Evolutionary conservation across 108 stramenopile species (phyloP), one percentile per base, ranked within the genome.

Genomic region (Skeletonema tropicum): DNA sequence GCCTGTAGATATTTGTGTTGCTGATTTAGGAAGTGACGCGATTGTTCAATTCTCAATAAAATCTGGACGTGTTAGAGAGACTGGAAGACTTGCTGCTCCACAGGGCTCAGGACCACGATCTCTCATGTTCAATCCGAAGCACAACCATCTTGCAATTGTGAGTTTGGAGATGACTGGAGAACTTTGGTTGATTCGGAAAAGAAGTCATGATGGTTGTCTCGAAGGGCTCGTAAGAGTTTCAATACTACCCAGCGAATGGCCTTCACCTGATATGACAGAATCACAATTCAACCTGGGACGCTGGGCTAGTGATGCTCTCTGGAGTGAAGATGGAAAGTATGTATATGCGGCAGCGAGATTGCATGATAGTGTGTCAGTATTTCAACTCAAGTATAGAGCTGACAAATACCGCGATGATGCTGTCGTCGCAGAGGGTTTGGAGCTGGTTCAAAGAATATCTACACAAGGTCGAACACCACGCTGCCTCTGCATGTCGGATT

Each of bases 281-380:
- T 36, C 62, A 60, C 76, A 73, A 74, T 82, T 77, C 57, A 82
- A 82, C 36, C 58, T 19, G 21, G 80, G 80, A 10, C 65, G 76
- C 17, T 82, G 80, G 80, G 80, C 80, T 15, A 77, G 76, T 30
- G 80, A 82, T 73, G 80, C 80, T 29, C 29, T 82, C 0, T 82
- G 80, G 80, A 74, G 76, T n/a, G 73, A 75, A 4, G 75, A 76
- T 19, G 80, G 80, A 69, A 72, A 73, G 49, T 78, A 59, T 42
- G 71, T 65, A 1, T 82, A 82, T 52, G 80, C 80, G n/a, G 80
- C 80, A 14, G 80, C 80, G 17, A 61, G 80, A 6, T 64, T 82
- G 30, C 80, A 82, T 57, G 73, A 82, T 35, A 73, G 76, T 14
- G 72, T 82, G 0, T 72, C 76, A 13, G 80, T 82, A 7, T 77